These are phyloP conservation scores for Chaetomium sp. DNA, from an alignment of 2,329 filamentous ascomycete genomes.

Conservation along the genomic window DNA sequence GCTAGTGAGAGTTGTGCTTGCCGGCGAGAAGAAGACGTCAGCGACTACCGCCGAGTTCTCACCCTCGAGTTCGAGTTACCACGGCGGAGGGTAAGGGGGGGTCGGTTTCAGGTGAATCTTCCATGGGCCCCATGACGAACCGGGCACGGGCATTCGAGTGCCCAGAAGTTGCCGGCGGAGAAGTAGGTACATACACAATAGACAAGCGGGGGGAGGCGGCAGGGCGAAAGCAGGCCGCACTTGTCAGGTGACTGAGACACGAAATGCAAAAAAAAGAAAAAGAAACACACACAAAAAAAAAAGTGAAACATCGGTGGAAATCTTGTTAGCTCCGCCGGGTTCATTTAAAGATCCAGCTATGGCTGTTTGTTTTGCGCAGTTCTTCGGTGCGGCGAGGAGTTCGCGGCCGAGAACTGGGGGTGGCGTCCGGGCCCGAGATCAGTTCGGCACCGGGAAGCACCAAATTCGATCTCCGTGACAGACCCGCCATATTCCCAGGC, in stretches of 20 bases:
- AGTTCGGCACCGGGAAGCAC: constrained; percentile 12
- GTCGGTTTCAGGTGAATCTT: not conserved
- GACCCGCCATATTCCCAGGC: not conserved
- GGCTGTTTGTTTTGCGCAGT: not conserved
- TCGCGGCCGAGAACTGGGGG: constrained; percentile 2
- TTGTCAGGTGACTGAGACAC: not conserved
- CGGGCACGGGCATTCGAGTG: not conserved
- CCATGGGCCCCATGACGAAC: not conserved
- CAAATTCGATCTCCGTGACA: not conserved
- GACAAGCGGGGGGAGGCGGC: not conserved
- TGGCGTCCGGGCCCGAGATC: constrained; percentile 9
- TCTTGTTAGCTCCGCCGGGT: not conserved
- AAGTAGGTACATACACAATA: not conserved
- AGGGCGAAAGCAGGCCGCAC: not conserved
- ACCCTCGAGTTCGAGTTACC: not conserved
- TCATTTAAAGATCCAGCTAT: not conserved
- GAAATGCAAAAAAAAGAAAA: not conserved
- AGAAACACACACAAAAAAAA: too few species aligned
- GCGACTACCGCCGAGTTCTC: not conserved
- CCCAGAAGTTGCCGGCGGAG: not conserved
- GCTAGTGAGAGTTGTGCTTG: not conserved
- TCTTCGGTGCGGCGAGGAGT: not conserved
- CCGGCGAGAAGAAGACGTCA: not conserved
- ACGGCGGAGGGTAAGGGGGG: not conserved
- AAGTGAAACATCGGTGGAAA: not conserved